A percentile compares a stretch with the other conserved stretches of the same genome.
Conservation (phyloP, 2,329 filamentous ascomycete species). For the Nigrospora sphaerica region DNA sequence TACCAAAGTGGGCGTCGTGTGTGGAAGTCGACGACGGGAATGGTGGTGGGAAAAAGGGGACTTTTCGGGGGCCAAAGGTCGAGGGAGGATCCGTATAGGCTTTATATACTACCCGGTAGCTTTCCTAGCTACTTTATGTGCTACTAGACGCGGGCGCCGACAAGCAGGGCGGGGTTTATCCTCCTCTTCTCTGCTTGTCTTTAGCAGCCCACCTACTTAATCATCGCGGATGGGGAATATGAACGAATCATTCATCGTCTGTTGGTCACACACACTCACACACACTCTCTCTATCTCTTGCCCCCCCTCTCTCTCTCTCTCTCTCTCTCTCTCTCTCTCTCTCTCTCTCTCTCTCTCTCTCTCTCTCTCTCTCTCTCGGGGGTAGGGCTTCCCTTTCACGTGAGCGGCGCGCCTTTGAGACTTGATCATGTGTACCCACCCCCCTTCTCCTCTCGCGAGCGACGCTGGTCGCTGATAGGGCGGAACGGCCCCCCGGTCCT, state of each 20-base stretch:
- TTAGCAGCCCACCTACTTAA: background rate
- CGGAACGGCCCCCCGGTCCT: too few relatives aligned
- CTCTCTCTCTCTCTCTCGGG: background rate
- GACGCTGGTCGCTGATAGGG: too few relatives aligned
- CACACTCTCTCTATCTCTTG: background rate
- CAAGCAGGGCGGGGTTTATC: background rate
- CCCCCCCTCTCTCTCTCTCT: background rate
- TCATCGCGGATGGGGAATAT: too few relatives aligned
- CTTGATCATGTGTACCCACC: too few relatives aligned
- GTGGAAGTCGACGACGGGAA: constrained; percentile 4
- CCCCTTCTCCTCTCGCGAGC: too few relatives aligned
- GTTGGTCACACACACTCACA: too few relatives aligned
- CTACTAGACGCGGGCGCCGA: background rate
- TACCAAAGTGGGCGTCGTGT: too few relatives aligned
- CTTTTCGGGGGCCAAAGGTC: background rate
- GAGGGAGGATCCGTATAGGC: background rate
- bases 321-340: background rate
- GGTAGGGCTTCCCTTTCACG: too few relatives aligned
- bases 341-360: background rate
- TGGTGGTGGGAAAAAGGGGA: constrained; percentile 14
- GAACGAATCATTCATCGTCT: too few relatives aligned
- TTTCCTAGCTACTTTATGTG: background rate
- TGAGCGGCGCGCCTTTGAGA: too few relatives aligned
- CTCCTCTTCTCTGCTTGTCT: background rate
- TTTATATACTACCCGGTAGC: background rate